A percentile compares a stretch with the other conserved stretches of the same genome.
phyloP scores from a whole-genome alignment of 768 basidiomycete species.

The Multifurca ochricompacta region DNA sequence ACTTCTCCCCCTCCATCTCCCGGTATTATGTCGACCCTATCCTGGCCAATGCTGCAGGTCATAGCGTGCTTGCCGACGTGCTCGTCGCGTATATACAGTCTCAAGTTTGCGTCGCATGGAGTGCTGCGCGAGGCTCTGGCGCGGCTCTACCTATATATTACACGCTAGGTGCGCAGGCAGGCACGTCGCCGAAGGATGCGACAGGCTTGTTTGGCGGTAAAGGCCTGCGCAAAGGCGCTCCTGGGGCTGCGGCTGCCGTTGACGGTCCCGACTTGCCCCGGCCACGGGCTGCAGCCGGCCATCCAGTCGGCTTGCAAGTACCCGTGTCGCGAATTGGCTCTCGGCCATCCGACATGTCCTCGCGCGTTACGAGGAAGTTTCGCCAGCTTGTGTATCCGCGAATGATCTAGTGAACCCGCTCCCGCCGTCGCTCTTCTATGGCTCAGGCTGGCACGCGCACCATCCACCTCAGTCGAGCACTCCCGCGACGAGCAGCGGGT shows the following conservation, averaged over 20 bases:
- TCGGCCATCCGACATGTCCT: conserved; percentile 37
- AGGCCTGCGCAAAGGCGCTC: conserved; percentile 62
- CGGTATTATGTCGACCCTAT: conserved; percentile 78
- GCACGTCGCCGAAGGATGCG: conserved; percentile 35
- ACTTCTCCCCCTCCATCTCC: conserved; percentile 53
- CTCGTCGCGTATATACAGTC: conserved; percentile 84
- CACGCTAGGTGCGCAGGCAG: conserved; percentile 24
- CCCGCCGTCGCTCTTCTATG: conserved; percentile 89
- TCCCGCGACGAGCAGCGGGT: conserved; percentile 46
- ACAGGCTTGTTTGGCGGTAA: conserved; percentile 80
- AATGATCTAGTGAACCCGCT: conserved; percentile 97
- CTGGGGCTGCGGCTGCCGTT: conserved; percentile 27
- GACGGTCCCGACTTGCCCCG: conserved; percentile 18
- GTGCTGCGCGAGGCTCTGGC: conserved; percentile 34
- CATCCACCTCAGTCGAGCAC: conserved; percentile 47
- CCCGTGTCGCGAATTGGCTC: conserved; percentile 69
- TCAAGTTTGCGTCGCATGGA: conserved; percentile 86
- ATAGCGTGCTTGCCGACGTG: conserved; percentile 85
- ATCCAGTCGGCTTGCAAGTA: conserved; percentile 37
- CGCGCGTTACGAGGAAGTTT: conserved; percentile 69
- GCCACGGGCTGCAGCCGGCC: conserved; percentile 14
- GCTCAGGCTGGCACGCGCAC: conserved; percentile 80
- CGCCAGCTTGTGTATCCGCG: conserved; percentile 91
- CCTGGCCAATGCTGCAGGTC: conserved; percentile 73
- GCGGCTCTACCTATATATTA: conserved; percentile 17